These are phyloP conservation scores for Fusarium hainanense DNA, from an alignment of 2,329 filamentous ascomycete genomes.

Conservation along the genomic window DNA sequence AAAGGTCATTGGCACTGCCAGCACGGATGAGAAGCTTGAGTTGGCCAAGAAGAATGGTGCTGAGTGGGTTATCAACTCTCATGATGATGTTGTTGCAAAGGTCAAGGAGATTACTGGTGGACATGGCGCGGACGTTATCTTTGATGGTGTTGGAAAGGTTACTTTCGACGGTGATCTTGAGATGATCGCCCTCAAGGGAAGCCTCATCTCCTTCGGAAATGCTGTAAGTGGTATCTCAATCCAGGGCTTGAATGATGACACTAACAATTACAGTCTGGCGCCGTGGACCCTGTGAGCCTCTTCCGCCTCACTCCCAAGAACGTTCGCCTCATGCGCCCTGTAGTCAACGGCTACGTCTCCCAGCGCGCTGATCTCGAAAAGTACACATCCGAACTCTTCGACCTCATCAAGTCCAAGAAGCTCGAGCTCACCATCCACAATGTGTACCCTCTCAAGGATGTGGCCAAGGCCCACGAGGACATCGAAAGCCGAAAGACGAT, in stretches of 20 bases:
- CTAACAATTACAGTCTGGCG: conserved; percentile 63
- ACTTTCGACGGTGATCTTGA: conserved; percentile 86
- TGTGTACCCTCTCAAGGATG: conserved; percentile 79
- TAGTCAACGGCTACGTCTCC: conserved; percentile 75
- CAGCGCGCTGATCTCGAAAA: conserved; percentile 76
- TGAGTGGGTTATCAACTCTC: conserved; percentile 76
- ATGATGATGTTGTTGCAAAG: conserved; percentile 66
- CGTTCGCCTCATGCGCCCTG: conserved; percentile 79
- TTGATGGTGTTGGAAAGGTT: conserved; percentile 85
- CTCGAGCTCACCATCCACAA: conserved; percentile 80
- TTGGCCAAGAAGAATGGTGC: conserved; percentile 78
- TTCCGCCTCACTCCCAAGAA: conserved; percentile 77
- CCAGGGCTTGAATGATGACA: neutral
- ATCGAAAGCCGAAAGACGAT: conserved; percentile 84
- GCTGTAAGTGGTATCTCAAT: conserved; percentile 61
- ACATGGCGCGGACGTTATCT: conserved; percentile 79
- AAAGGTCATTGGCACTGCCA: conserved; percentile 82
- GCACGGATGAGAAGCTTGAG: conserved; percentile 76
- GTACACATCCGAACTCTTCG: conserved; percentile 79
- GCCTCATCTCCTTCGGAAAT: conserved; percentile 83
- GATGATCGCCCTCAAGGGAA: conserved; percentile 80
- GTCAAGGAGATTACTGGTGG: conserved; percentile 78
- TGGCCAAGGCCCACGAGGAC: conserved; percentile 77
- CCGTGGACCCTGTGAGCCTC: conserved; percentile 74
- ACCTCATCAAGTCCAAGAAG: conserved; percentile 74